Base-by-base conservation (phyloP, 2,329 filamentous ascomycete genomes). In the Microsporum canis region DNA sequence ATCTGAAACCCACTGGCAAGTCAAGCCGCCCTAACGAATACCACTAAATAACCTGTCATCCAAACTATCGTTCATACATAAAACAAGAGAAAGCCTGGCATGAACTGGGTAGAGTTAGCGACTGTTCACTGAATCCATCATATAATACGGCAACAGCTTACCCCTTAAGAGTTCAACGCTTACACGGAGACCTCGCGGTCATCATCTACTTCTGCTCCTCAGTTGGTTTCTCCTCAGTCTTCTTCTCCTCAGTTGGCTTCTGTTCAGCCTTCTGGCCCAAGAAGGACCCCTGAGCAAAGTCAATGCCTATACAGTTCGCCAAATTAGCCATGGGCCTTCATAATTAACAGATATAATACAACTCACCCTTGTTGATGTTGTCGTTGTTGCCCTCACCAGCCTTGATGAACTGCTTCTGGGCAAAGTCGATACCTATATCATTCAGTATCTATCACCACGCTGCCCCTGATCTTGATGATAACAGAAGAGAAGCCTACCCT, bases 351-450 rank as follows among this genome's bases (percentile, higher is more conserved):
- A 7, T 10, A 8, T 34, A 23, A 34, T 14, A 27, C 6, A 34
- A 34, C 51, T 34, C 14, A 55, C 51, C 51, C 51, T 36, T 55
- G 51, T 55, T 55, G 51, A 55, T 55, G 14, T 55, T 17, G 51
- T 55, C 51, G 51, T 55, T 55, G 51, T 33, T 34, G 14, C 51
- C 51, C 51, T 55, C 12, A 31, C 51, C 51, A 12, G 31, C 6
- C 51, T 55, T 55, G 51, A 55, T 2, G 51, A 55, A 55, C 31
- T 34, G 10, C 6, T 10, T 17, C 51, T 55, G 51, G 6, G 29
- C 51, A 23, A n/a, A 33, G 6, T 55, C 51, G 31, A 55, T 55
- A 6, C 51, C 51, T 55, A 10, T 12, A 31, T 7, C 12, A 5
- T 12, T 14, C 27, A 51, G 45, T 12, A 49, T n/a, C 4, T 7